Percentiles rank a stretch among this genome's conserved stretches.
These are phyloP conservation scores for Nakaseomyces bracarensis DNA, from an alignment of 1,139 yeast species.

Conservation along the genomic window DNA sequence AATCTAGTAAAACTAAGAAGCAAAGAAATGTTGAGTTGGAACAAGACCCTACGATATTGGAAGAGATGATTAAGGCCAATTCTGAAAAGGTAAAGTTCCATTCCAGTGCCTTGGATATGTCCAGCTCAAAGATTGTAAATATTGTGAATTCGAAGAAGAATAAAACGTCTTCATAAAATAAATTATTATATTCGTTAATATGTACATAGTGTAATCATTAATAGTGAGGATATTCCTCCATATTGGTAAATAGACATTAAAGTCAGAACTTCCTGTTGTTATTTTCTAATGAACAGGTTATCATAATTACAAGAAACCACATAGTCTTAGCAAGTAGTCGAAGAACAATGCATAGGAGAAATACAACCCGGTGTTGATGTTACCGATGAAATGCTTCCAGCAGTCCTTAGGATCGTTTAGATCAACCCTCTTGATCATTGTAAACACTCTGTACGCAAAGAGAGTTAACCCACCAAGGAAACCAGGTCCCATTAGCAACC, in stretches of 20 bases:
- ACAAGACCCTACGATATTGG: conserved; percentile 1
- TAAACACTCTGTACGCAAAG: conserved; percentile 60
- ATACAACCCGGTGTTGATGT: conserved; percentile 72
- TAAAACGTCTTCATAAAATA: neutral
- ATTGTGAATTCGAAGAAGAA: conserved; percentile 4
- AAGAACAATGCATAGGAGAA: conserved; percentile 67
- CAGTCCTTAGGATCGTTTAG: conserved; percentile 73
- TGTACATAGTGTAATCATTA: neutral
- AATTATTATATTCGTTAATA: neutral
- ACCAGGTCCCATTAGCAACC: conserved; percentile 69
- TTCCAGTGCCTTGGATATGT: conserved; percentile 4
- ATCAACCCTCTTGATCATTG: conserved; percentile 63
- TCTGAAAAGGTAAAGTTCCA: conserved; percentile 6
- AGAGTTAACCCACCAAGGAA: conserved; percentile 57
- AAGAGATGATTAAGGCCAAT: conserved; percentile 1
- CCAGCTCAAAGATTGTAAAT: conserved; percentile 4
- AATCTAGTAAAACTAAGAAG: neutral
- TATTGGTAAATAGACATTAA: no score
- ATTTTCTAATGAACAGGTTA: neutral
- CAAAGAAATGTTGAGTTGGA: conserved; percentile 3
- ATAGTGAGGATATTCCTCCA: no score
- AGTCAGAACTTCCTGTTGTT: no score
- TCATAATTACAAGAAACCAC: conserved; percentile 22
- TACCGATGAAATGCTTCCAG: conserved; percentile 70
- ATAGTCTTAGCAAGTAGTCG: conserved; percentile 52